phyloP scores from a whole-genome alignment of 164 flowering plant species.

The Stephania japonica region DNA sequence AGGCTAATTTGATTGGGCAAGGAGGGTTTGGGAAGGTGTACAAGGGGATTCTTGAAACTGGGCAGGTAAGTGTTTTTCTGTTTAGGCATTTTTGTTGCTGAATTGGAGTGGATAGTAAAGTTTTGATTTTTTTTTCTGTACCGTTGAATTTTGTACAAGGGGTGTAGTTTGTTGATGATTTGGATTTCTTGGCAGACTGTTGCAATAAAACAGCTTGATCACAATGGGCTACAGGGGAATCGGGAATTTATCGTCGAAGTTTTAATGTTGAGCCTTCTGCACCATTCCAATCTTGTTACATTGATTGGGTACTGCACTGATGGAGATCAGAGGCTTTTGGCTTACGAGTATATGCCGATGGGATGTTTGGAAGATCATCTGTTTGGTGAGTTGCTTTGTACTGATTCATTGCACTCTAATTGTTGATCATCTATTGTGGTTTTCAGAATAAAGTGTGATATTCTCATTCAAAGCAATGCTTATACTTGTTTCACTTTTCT shows the following conservation, averaged over 20 bases:
- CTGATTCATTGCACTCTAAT: not conserved
- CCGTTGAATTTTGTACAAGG: not conserved
- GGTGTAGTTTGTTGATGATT: not conserved
- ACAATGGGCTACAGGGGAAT: slow-evolving; percentile 58
- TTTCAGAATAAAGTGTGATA: not conserved
- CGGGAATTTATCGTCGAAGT: slow-evolving; percentile 72
- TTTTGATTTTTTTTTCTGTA: not conserved
- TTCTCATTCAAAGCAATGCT: not conserved
- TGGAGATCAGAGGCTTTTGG: slow-evolving; percentile 68
- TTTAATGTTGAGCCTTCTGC: slow-evolving; percentile 64
- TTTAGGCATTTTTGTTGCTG: not conserved
- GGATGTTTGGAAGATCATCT: slow-evolving; percentile 76
- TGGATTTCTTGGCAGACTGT: slow-evolving; percentile 34
- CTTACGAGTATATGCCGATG: slow-evolving; percentile 72
- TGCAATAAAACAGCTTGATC: slow-evolving; percentile 62
- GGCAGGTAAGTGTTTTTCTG: slow-evolving; percentile 35
- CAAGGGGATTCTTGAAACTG: slow-evolving; percentile 51
- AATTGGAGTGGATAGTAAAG: not conserved
- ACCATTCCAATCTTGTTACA: slow-evolving; percentile 67
- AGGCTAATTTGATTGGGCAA: slow-evolving; percentile 52
- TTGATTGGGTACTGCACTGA: slow-evolving; percentile 70
- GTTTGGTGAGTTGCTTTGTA: slow-evolving; percentile 33
- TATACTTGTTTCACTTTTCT: too few relatives aligned
- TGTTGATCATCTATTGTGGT: not conserved
- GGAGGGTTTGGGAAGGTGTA: slow-evolving; percentile 78